Base-by-base conservation (phyloP, 495 filamentous ascomycete genomes). In the Penicillium longicatenatum region DNA sequence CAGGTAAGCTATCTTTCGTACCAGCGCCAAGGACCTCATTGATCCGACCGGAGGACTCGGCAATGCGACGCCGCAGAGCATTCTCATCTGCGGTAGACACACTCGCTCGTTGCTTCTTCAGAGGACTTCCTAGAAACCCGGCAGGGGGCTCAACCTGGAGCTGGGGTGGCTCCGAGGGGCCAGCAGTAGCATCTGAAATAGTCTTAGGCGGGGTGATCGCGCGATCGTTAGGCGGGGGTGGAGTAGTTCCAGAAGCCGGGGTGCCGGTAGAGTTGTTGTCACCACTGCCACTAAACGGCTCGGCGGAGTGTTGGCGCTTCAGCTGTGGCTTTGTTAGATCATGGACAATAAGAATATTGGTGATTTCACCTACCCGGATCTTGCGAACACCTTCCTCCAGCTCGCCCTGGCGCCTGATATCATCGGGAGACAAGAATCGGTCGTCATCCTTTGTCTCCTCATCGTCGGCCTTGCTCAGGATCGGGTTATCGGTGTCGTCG, bases 271-370 rank as follows among this genome's bases (percentile, higher is more conserved):
- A 64, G 24, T 71, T 61, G 29, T 70, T 61, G 56, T 70, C 66
- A 64, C 73, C 64, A 63, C 77, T 73, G n/a, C 75, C 72, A 41
- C 79, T 80, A 19, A 88, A 73, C 2, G 86, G 89, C 24, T 95
- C 93, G 31, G 85, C 86, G 0, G 94, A 97, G 74, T 97, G 94
- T 61, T 92, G 89, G 56, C 95, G 90, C 83, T 98, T 98, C 35
- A 98, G 84, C 93, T 98, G 68, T 60, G 6, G 35, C 19, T 22
- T 49, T 24, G 37, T 69, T 53, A 70, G 44, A 59, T 33, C 11
- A n/a, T 26, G 35, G 43, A 17, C n/a, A 30, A 19, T 30, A 41
- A 11, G 37, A 52, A 30, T 19, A 11, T 2, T 45, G 52, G 37
- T 21, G 22, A 35, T 31, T 29, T 8, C 56, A 76, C 89, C 67